Evolutionary conservation across 148 eudicot genomes (phyloP), one percentile per base, ranked within the genome.

Genomic region (Cornus florida): DNA sequence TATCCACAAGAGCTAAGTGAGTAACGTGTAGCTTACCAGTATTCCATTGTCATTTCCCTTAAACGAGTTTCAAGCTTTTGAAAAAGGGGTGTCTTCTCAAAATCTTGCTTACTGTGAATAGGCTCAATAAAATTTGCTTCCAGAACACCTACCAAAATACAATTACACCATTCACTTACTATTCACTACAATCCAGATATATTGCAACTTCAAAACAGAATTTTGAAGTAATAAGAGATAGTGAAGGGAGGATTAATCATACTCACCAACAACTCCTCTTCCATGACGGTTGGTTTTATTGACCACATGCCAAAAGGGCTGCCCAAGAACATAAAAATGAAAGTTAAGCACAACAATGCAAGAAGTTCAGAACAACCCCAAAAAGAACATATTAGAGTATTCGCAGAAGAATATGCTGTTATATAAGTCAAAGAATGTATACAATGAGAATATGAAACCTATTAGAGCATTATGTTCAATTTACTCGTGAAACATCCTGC

Each of bases 191-290:
- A 31, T 53, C 19, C 10, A 16, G 33, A 73, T 20, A 73, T 43
- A 56, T 32, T 57, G 57, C n/a, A 28, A 73, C 19, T 73, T 10
- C 3, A 1, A 57, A 70, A 70, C 17, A 78, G 39, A 67, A 60
- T 6, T 5, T 64, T 57, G 33, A 60, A 38, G 70, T 4, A 33
- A 48, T 24, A 31, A 11, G 19, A 59, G 38, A 35, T 0, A 33
- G 35, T 32, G n/a, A 24, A 35, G 28, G 2, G 60, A 56, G 35
- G 23, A 38, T 46, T 74, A 12, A 20, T 65, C 32, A 43, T 60
- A 71, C 80, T 86, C 83, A 89, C 93, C 92, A 19, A 91, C 93
- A 81, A 91, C 90, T 22, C 93, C 93, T 82, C 91, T 84, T 75
- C 82, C 90, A 79, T 83, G 86, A 60, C 78, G 79, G 69, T 74